Base-by-base conservation (phyloP, 2,329 filamentous ascomycete genomes). In the Sclerotinia subarctica region DNA sequence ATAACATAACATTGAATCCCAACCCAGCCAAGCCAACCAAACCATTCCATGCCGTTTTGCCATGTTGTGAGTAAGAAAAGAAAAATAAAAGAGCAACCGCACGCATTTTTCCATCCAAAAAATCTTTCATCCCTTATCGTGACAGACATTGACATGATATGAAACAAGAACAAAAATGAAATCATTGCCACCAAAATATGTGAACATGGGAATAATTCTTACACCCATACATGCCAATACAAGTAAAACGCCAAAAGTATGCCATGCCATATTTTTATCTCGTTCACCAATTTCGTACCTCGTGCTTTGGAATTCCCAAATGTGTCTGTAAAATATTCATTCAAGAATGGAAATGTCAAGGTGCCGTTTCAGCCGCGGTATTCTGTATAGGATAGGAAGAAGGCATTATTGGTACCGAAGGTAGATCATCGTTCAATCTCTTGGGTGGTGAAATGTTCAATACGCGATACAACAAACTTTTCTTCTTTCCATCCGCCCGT, bases 401-500 rank as follows among this genome's bases (percentile, higher is more conserved):
- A 35, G 64, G 42, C 32, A 46, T n/a, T 10, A 44, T n/a, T 51
- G 52, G 64, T n/a, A 35, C 42, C 15, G 54, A 46, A 19, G 44
- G 54, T 29, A 5, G 17, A n/a, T 60, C 54, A 29, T 67, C 65
- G 32, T 47, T 35, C n/a, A 46, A 42, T 32, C 47, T 60, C 21
- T 63, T 62, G 1, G 49, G 38, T 3, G 60, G 53, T n/a, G 71
- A 72, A 42, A 76, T 54, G 44, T 73, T 75, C 49, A 76, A 62
- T 13, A 76, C 74, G 51, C 73, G 70, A 63, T 76, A 71, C 26
- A 76, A 70, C 58, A 76, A 69, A 57, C 73, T 72, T 51, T 73
- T 75, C 38, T 72, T 67, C 66, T 73, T 76, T 6, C 72, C 69
- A 59, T 73, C 70, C n/a, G 63, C 66, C 1, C 66, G 68, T 57